Evolutionary conservation across 176 grass and related monocot species (phyloP).

Genomic region (Lolium perenne): DNA sequence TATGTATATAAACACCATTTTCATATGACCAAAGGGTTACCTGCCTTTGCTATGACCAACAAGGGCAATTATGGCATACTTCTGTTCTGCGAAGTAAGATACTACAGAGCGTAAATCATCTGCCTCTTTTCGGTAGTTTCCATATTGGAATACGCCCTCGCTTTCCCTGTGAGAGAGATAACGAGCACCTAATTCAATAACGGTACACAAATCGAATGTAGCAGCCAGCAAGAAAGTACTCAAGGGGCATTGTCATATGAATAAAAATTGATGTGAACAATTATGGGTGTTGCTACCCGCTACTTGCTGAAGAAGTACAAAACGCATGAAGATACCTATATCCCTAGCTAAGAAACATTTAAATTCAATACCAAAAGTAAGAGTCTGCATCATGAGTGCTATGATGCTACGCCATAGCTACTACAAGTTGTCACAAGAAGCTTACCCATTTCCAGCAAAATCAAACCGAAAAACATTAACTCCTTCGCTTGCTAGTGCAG

Average conservation of each 20-base stretch:
- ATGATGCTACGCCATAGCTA: conserved; percentile 5
- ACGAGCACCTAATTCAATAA: neutral
- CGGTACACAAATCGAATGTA: neutral
- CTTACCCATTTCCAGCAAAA: conserved; percentile 98
- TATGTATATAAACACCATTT: neutral
- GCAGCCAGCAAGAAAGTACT: neutral
- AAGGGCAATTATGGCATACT: conserved; percentile 74
- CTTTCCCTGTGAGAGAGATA: conserved; percentile 65
- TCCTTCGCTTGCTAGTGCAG: conserved; percentile 56
- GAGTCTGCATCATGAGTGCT: neutral
- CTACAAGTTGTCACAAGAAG: neutral
- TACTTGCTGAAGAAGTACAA: conserved; percentile 1
- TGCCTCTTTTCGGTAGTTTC: conserved; percentile 83
- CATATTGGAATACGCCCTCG: conserved; percentile 79
- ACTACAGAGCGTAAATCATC: conserved; percentile 67
- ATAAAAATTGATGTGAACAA: neutral
- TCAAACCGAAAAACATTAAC: conserved; percentile 78
- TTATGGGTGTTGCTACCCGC: neutral
- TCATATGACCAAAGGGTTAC: conserved; percentile 5
- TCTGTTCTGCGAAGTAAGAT: conserved; percentile 66
- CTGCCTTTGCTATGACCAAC: conserved; percentile 94
- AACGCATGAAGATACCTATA: neutral
- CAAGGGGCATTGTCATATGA: neutral
- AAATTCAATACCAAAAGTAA: neutral
- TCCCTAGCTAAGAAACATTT: neutral